Base-by-base conservation (phyloP, 2,329 filamentous ascomycete species). In the Apiospora marii region DNA sequence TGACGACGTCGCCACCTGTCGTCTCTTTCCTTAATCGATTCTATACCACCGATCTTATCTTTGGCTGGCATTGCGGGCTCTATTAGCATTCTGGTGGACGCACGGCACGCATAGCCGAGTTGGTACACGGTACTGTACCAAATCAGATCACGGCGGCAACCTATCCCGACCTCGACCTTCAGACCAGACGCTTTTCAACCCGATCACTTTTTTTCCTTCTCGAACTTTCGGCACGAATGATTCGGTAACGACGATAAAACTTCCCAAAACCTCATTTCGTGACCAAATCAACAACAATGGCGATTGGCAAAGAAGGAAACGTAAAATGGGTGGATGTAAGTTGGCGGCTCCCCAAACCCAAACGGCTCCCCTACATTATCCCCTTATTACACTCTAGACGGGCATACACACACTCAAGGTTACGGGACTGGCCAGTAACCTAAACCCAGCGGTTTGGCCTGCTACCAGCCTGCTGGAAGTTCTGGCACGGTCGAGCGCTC, bases 261-360 rank as follows among this genome's bases (percentile, higher is more conserved):
- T 10, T 10, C 37, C 49, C 49, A 51, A 22, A 41, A 34, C 30
- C 22, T 19, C 34, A 41, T 64, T 64, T n/a, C 58, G 49, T 41
- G 10, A 64, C 61, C 43, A n/a, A n/a, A 49, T 2, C 86, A 92
- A 76, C 83, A 85, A 78, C 70, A 27, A 85, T 85, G 84, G 80
- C 83, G 37, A 83, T 85, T 70, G 84, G 84, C 67, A 84, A 80
- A 72, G 84, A 85, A 78, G 82, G 83, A 74, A 88, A 88, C 74
- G 87, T 90, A 30, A 89, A 90, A 82, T 90, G 88, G 88, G 87
- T 90, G 53, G 88, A 90, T 84, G 88, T 90, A 82, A 80, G 87
- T 85, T 46, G 67, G 72, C 64, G 43, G 64, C 48, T 41, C 67
- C 13, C 67, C 34, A 64, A 64, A 64, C 34, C 58, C 58, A 64